phyloP scores from a whole-genome alignment of 2,329 filamentous ascomycete species.

The Torrubiella hemipterigena region DNA sequence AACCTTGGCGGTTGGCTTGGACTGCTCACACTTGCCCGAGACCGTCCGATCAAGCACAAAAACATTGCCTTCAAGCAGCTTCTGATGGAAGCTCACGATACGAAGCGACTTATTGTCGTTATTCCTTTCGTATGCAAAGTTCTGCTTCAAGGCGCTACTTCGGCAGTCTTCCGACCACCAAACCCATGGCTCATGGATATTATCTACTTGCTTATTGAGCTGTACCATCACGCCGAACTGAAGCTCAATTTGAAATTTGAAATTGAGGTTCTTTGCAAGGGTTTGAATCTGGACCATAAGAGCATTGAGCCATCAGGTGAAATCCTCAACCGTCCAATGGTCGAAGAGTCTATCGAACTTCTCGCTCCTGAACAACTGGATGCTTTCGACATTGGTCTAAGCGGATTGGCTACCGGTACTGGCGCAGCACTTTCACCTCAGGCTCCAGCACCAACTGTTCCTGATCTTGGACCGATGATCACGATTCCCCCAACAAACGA shows the following conservation, averaged over 20 bases:
- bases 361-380: constrained; percentile 59
- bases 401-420: constrained; percentile 56
- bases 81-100: constrained; percentile 85
- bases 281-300: constrained; percentile 83
- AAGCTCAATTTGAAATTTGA: constrained; percentile 98
- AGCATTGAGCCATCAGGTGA: constrained; percentile 77
- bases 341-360: constrained; percentile 50
- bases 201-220: constrained; percentile 75
- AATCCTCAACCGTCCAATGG: constrained; percentile 62
- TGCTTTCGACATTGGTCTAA: constrained; percentile 70
- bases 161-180: constrained; percentile 81
- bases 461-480: constrained; percentile 69
- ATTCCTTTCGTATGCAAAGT: constrained; percentile 98
- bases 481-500: constrained; percentile 72
- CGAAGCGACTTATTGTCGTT: constrained; percentile 78
- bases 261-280: constrained; percentile 94
- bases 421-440: constrained; percentile 66
- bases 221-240: constrained; percentile 85
- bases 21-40: constrained; percentile 79
- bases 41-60: constrained; percentile 90
- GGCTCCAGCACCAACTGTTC: constrained; percentile 66
- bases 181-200: constrained; percentile 99
- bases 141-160: constrained; percentile 69
- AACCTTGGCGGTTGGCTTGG: constrained; percentile 92
- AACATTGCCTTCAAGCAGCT: constrained; percentile 97